Evolutionary conservation across 768 basidiomycete genomes (phyloP).

Genomic region (Tephrocybe sp.): DNA sequence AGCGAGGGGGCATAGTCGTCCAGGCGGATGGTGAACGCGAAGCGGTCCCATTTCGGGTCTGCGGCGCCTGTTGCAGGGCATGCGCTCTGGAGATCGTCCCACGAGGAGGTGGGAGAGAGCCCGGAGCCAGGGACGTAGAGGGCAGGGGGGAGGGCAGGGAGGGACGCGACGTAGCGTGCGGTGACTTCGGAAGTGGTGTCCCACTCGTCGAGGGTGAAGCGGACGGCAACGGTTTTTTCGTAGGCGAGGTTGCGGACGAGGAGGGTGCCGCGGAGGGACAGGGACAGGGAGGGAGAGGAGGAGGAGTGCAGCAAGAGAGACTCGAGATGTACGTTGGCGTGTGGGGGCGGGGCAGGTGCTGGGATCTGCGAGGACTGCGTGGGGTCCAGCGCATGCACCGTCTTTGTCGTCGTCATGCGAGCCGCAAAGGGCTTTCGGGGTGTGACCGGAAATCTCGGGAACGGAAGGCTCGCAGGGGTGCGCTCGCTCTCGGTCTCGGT

Average conservation of each 20-base stretch:
- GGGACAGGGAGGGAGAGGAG: slow-evolving; percentile 15
- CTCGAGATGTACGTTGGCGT: slow-evolving; percentile 35
- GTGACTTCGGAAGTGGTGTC: slow-evolving; percentile 86
- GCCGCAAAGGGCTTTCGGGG: not conserved
- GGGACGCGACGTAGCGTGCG: slow-evolving; percentile 46
- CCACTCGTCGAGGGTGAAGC: slow-evolving; percentile 96
- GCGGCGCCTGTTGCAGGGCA: no score
- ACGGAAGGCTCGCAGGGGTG: slow-evolving; percentile 21
- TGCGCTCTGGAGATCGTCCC: no score
- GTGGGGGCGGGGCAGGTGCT: slow-evolving; percentile 14
- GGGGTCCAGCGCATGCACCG: slow-evolving; percentile 25
- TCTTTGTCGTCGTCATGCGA: no score
- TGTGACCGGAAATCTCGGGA: slow-evolving; percentile 15
- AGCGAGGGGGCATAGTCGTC: slow-evolving; percentile 66
- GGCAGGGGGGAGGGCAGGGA: slow-evolving; percentile 32
- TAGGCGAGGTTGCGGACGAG: slow-evolving; percentile 86
- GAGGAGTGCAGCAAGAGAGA: not conserved
- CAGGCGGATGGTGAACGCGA: slow-evolving; percentile 62
- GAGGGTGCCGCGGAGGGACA: slow-evolving; percentile 66
- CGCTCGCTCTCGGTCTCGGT: slow-evolving; percentile 38
- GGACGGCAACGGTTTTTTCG: slow-evolving; percentile 79
- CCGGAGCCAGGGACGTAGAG: slow-evolving; percentile 16
- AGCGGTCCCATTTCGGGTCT: slow-evolving; percentile 56
- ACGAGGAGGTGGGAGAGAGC: not conserved
- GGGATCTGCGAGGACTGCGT: slow-evolving; percentile 27